Base-by-base conservation (phyloP, 139 green algal genomes). In the Chlorella sorokiniana region DNA sequence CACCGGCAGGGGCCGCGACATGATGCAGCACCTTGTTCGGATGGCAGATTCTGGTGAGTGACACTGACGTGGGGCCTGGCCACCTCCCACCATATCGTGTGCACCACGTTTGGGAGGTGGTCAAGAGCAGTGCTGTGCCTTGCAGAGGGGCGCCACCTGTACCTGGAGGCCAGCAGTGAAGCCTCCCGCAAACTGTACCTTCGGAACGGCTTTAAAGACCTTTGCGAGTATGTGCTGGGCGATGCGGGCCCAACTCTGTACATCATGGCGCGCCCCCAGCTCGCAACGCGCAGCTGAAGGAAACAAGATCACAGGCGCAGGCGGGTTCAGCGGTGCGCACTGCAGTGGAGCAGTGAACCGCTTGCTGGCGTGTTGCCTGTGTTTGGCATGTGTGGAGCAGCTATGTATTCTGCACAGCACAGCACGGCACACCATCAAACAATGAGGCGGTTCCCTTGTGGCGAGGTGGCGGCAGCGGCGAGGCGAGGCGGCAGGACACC, bases 71-170 rank as follows among this genome's bases (percentile, higher is more conserved):
- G 27, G 29, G 29, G n/a, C n/a, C n/a, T n/a, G n/a, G n/a, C n/a
- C n/a, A n/a, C n/a, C n/a, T n/a, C n/a, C n/a, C n/a, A n/a, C n/a
- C n/a, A n/a, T n/a, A n/a, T n/a, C n/a, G n/a, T n/a, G n/a, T n/a
- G n/a, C n/a, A n/a, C n/a, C n/a, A n/a, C n/a, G n/a, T 10, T 61
- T 9, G 52, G 52, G 6, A 61, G 52, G 22, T n/a, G 52, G 52
- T 23, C 27, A 23, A 61, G 52, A 6, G 2, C 3, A 20, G 6
- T 20, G 22, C 27, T 3, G 25, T 65, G 59, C 59, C 59, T 35
- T 77, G 69, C 70, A 78, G 71, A 78, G 71, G 48, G 71, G 33
- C 71, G 71, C 48, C 37, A 16, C 7, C 45, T 78, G 33, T 78
- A 78, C 51, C 45, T 64, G 48, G 71, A 78, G 31, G 71, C 71